phyloP scores from a whole-genome alignment of 164 flowering plant species.

The Annona squamosa region DNA sequence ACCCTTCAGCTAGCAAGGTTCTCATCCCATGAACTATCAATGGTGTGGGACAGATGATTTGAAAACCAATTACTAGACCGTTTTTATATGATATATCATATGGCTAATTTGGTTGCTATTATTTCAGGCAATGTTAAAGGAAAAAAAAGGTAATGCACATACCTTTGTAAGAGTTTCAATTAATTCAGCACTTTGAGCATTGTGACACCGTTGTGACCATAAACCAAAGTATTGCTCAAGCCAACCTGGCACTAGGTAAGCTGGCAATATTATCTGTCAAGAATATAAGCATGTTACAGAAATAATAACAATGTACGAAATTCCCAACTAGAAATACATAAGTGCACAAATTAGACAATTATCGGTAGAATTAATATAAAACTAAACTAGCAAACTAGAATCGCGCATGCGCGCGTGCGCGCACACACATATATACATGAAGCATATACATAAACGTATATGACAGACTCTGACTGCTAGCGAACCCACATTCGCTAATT shows the following conservation, averaged over 20 bases:
- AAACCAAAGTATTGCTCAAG: conserved; percentile 41
- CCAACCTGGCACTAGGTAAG: conserved; percentile 57
- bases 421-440: too few relatives aligned
- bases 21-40: not conserved
- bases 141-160: conserved; percentile 1
- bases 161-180: conserved; percentile 84
- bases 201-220: conserved; percentile 61
- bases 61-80: not conserved
- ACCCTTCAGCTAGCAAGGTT: too few relatives aligned
- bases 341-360: too few relatives aligned
- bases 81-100: not conserved
- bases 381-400: too few relatives aligned
- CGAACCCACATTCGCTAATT: too few relatives aligned
- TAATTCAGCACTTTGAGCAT: conserved; percentile 67
- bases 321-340: too few relatives aligned
- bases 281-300: conserved; percentile 9
- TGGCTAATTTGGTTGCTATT: not conserved
- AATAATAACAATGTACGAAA: too few relatives aligned
- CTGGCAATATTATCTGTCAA: conserved; percentile 64
- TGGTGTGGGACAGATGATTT: not conserved
- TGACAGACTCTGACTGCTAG: too few relatives aligned
- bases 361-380: too few relatives aligned
- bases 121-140: not conserved
- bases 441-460: too few relatives aligned
- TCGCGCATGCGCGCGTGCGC: too few relatives aligned